These are phyloP conservation scores for Fusarium longipes DNA, from an alignment of 2,329 filamentous ascomycete species.

Conservation along the genomic window DNA sequence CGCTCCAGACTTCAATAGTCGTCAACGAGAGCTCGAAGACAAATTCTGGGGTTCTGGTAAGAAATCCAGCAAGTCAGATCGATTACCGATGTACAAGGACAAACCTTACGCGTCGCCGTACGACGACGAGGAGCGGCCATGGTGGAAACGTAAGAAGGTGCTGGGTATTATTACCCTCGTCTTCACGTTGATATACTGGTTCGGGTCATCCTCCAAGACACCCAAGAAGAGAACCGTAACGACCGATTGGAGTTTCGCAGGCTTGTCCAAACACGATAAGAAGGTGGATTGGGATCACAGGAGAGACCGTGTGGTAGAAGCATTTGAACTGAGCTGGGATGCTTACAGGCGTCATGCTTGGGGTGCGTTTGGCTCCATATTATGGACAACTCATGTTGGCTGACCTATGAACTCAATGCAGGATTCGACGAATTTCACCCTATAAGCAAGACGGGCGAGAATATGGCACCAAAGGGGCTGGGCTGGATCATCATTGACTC, in stretches of 20 bases:
- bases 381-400: constrained; percentile 20
- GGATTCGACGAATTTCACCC: constrained; percentile 90
- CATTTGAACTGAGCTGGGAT: constrained; percentile 92
- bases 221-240: constrained; percentile 51
- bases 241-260: constrained; percentile 70
- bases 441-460: constrained; percentile 77
- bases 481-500: constrained; percentile 99
- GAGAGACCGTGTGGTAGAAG: constrained; percentile 85
- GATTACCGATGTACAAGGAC: constrained; percentile 96
- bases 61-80: constrained; percentile 51
- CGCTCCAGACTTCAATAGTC: constrained; percentile 74
- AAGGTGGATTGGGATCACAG: constrained; percentile 79
- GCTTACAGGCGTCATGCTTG: constrained; percentile 93
- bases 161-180: constrained; percentile 64
- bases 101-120: constrained; percentile 81
- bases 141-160: constrained; percentile 73
- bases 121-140: constrained; percentile 64
- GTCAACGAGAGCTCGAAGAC: constrained; percentile 74
- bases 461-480: constrained; percentile 90
- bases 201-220: constrained; percentile 64
- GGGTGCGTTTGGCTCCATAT: constrained; percentile 69
- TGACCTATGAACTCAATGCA: constrained; percentile 51
- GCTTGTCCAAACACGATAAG: constrained; percentile 58
- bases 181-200: constrained; percentile 74
- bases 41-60: constrained; percentile 68